A percentile compares a stretch with the other conserved stretches of the same genome.
Evolutionary conservation across 345 rosid genomes (phyloP).

Genomic region (Gossypium ekmanianum): DNA sequence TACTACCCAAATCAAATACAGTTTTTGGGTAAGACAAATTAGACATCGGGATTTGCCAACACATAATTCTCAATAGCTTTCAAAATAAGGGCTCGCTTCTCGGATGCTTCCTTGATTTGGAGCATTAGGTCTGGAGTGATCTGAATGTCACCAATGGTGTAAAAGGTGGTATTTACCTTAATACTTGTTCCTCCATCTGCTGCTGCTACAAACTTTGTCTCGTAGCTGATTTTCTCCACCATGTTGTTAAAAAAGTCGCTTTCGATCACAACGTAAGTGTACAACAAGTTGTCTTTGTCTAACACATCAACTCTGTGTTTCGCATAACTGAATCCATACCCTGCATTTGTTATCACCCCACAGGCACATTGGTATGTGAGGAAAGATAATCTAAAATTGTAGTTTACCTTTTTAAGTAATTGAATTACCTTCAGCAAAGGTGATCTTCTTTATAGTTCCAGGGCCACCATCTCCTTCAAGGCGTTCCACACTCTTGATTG

Average conservation of each 20-base stretch:
- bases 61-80: no score
- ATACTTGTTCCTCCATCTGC: background rate
- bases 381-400: background rate
- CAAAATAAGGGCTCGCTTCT: no score
- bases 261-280: background rate
- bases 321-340: slow-evolving; percentile 7
- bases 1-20: no score
- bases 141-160: no score
- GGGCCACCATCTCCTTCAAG: slow-evolving; percentile 33
- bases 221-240: background rate
- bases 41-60: no score
- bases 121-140: no score
- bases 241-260: background rate
- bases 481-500: background rate
- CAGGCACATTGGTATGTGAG: background rate
- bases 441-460: slow-evolving; percentile 23
- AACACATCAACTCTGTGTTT: slow-evolving; percentile 27
- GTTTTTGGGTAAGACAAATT: no score
- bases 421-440: slow-evolving; percentile 6
- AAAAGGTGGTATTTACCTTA: slow-evolving; percentile 17
- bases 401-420: background rate
- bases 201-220: background rate
- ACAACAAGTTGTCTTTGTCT: slow-evolving; percentile 13
- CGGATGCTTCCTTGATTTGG: no score
- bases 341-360: background rate